A percentile compares a stretch with the other conserved stretches of the same genome.
Conservation (phyloP, 1,284 basidiomycete species). For the Exobasidium cylindrosporum region DNA sequence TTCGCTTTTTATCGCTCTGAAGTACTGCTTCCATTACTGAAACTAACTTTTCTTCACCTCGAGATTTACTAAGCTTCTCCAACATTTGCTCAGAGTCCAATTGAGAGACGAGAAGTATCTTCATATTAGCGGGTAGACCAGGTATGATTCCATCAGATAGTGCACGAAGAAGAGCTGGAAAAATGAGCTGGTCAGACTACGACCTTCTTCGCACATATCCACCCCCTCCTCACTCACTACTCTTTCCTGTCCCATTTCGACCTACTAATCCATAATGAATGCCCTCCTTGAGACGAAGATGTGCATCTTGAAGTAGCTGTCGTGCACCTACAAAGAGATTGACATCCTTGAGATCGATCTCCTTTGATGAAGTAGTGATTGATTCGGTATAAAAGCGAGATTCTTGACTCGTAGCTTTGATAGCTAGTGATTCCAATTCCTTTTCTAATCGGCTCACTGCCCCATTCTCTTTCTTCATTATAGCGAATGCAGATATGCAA, state of each 20-base stretch:
- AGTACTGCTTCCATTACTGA: conserved; percentile 56
- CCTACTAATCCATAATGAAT: conserved; percentile 63
- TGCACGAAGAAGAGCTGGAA: conserved; percentile 57
- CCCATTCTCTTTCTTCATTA: too few species aligned
- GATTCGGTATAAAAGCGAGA: conserved; percentile 61
- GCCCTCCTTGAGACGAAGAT: conserved; percentile 62
- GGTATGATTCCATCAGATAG: conserved; percentile 60
- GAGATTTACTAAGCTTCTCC: conserved; percentile 17
- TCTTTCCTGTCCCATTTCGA: conserved; percentile 65
- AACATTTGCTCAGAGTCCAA: conserved; percentile 56
- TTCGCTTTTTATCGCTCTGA: conserved; percentile 53
- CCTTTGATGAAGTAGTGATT: conserved; percentile 57
- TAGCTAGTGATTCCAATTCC: conserved; percentile 18
- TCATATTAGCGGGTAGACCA: conserved; percentile 61
- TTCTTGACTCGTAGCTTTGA: conserved; percentile 56
- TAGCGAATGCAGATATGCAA: too few species aligned
- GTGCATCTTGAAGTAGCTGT: conserved; percentile 62
- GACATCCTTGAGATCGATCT: conserved; percentile 61
- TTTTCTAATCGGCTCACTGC: neutral
- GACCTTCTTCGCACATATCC: conserved; percentile 17
- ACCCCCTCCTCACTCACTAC: too few species aligned
- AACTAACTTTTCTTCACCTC: conserved; percentile 17
- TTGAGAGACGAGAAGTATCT: conserved; percentile 63
- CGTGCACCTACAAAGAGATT: conserved; percentile 59
- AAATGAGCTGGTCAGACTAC: too few species aligned